Conservation (phyloP, 1,139 yeast genomes). For the Schizosaccharomyces versatilis region DNA sequence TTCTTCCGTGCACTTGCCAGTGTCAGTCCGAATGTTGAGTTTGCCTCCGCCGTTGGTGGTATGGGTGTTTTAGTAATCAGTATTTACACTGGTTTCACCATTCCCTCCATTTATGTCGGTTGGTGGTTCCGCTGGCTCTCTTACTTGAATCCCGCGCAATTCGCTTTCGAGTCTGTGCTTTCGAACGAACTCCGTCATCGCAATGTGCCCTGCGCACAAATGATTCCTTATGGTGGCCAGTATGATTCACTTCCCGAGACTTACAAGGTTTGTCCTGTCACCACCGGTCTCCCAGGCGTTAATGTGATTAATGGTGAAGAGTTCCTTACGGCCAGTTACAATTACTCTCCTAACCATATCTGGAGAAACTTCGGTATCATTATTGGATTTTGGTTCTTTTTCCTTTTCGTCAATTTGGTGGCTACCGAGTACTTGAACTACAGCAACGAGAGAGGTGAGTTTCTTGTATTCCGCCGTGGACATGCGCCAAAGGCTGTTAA, state of each 20-base stretch:
- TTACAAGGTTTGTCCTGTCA: constrained; percentile 35
- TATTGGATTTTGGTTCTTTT: constrained; percentile 33
- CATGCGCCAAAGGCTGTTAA: constrained; percentile 18
- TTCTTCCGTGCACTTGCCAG: constrained; percentile 42
- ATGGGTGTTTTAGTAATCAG: constrained; percentile 30
- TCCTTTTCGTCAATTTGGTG: constrained; percentile 32
- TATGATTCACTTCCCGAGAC: constrained; percentile 20
- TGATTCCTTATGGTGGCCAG: constrained; percentile 27
- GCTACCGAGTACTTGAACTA: constrained; percentile 48
- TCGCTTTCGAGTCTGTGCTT: constrained; percentile 35
- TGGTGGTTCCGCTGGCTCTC: constrained; percentile 26
- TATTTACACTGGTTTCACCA: constrained; percentile 38
- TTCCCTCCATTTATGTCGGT: constrained; percentile 22
- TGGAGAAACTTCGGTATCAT: constrained; percentile 75
- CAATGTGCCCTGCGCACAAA: constrained; percentile 25
- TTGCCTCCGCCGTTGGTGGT: constrained; percentile 44
- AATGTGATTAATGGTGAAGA: constrained; percentile 33
- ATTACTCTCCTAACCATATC: constrained; percentile 34
- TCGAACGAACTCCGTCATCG: constrained; percentile 36
- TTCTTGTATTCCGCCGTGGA: constrained; percentile 37
- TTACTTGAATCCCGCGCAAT: constrained; percentile 35
- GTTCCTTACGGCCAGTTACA: constrained; percentile 28
- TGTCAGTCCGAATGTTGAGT: constrained; percentile 30
- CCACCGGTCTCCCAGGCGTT: constrained; percentile 42
- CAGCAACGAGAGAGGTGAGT: constrained; percentile 68